Evolutionary conservation across 352 stramenopile species (phyloP), one percentile per base, ranked within the genome.

Genomic region (Globisporangium perplexum): DNA sequence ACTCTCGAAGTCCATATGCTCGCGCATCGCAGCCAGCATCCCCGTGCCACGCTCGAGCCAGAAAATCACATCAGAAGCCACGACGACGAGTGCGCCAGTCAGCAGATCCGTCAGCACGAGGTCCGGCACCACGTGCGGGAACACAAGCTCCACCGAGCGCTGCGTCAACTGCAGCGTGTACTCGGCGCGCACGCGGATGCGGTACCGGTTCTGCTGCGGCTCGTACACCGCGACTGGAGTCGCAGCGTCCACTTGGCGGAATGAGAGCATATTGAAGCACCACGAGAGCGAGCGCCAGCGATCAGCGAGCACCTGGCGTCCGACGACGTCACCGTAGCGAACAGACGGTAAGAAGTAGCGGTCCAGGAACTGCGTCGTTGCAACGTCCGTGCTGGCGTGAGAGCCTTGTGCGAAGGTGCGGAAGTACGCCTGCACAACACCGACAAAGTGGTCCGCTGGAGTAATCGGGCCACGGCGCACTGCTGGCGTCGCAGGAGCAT

Each of bases 1-100:
- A 30, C 24, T 39, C n/a, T 71, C 41, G 28, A 72, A 81, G 49
- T 77, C 55, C 48, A 74, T 65, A 36, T 64, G 51, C 28, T 57
- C 56, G 18, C 57, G 47, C 38, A 74, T 53, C 43, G 47, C 47
- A 15, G 35, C 23, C 12, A 60, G 23, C 45, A 72, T 45, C 2
- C 50, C 33, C 28, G 43, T 55, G 12, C 36, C 7, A 2, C 45
- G 38, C 24, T 66, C 57, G 24, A 72, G 64, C 43, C 57, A 65
- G 49, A 74, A 71, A 1, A 28, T 49, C 17, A 72, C 28, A 12
- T 50, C 28, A 7, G 55, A 62, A 7, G 60, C 17, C 24, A 60
- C 47, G 15, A 49, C 41, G 18, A 49, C 38, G 41, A 28, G 30
- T 48, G 22, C 68, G 22, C 28, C 65, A 33, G 18, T 24, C 23